A percentile compares a stretch with the other conserved stretches of the same genome.
Conservation (phyloP, 371 early-diverging fungal genomes). For the Mucor indicus region DNA sequence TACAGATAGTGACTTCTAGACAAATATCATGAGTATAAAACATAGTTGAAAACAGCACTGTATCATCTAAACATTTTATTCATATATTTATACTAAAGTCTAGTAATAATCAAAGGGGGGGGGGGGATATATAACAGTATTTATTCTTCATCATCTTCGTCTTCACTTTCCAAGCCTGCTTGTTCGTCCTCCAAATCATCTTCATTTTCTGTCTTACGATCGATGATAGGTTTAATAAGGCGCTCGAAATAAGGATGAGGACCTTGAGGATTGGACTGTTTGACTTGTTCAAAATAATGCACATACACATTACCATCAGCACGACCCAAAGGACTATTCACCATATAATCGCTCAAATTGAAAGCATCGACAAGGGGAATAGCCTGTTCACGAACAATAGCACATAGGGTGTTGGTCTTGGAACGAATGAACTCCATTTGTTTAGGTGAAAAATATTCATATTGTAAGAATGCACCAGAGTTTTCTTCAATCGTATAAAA, state of each 20-base stretch:
- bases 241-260: constrained; percentile 80
- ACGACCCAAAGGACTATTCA: constrained; percentile 89
- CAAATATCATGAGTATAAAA: too few relatives aligned
- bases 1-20: too few relatives aligned
- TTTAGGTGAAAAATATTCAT: constrained; percentile 71
- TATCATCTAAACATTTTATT: too few relatives aligned
- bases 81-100: too few relatives aligned
- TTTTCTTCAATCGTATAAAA: constrained; percentile 80
- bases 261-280: constrained; percentile 69
- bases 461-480: constrained; percentile 84
- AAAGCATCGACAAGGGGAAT: constrained; percentile 89
- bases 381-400: constrained; percentile 71
- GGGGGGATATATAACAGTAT: too few relatives aligned
- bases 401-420: constrained; percentile 67
- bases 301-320: constrained; percentile 88
- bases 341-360: constrained; percentile 79
- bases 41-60: too few relatives aligned
- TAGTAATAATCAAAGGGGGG: too few relatives aligned
- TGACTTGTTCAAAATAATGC: constrained; percentile 83
- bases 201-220: constrained; percentile 59
- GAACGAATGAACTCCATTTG: constrained; percentile 68
- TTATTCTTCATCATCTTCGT: neutral
- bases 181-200: constrained; percentile 40
- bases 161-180: neutral
- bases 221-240: constrained; percentile 79